Percentiles rank a stretch among this genome's conserved stretches.
phyloP scores from a whole-genome alignment of 169 alveolate species.

The Eimeria nieschulzi region DNA sequence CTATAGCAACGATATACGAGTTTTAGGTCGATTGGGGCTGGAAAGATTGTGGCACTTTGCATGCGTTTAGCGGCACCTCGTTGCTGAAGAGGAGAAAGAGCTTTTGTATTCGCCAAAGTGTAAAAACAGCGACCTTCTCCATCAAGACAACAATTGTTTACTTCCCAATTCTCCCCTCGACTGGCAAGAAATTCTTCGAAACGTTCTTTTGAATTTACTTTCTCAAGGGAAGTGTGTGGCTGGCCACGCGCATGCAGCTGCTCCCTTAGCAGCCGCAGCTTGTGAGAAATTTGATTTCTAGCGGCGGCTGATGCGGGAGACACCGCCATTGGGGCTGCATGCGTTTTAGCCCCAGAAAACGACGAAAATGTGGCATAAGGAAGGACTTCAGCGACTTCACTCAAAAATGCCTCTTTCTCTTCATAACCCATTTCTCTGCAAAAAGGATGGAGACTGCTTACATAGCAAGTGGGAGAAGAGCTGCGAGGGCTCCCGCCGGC shows the following conservation, averaged over 20 bases:
- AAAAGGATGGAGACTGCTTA: neutral
- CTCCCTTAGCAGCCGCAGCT: neutral
- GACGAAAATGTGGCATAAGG: neutral
- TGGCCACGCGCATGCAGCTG: neutral
- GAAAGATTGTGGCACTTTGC: too few relatives aligned
- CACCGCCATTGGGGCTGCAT: neutral
- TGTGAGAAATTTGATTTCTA: neutral
- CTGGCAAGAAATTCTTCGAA: conserved; percentile 26
- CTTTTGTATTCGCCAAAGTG: conserved; percentile 27
- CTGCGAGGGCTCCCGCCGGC: neutral
- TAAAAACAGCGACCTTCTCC: conserved; percentile 73
- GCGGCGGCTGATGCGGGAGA: conserved; percentile 3
- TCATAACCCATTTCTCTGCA: conserved; percentile 43
- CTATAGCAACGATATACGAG: neutral
- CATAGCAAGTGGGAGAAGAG: neutral
- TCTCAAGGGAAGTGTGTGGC: neutral
- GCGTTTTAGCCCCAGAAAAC: neutral
- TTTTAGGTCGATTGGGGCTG: too few relatives aligned
- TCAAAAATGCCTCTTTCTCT: neutral
- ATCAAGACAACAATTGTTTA: conserved; percentile 67
- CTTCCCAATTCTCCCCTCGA: conserved; percentile 65
- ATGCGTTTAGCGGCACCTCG: conserved; percentile 15
- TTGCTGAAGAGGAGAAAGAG: conserved; percentile 30
- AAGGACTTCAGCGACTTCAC: neutral
- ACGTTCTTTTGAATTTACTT: neutral